Evolutionary conservation across 208 protist species (phyloP), one percentile per base, ranked within the genome.

Genomic region (Tritrichomonas musculus): DNA sequence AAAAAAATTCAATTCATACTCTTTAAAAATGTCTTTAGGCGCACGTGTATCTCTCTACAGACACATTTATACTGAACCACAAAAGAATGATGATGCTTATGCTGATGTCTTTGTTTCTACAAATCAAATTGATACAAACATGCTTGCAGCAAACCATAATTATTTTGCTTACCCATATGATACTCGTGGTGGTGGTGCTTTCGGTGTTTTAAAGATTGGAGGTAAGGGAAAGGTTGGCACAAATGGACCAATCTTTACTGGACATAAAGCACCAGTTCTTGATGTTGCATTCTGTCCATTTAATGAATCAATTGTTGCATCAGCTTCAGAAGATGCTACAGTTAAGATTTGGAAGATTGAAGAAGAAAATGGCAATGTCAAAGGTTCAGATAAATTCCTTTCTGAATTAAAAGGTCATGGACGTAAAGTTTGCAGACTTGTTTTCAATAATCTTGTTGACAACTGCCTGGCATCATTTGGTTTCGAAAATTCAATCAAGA

Each of bases 211-310:
- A 11, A 36, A 36, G 25, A 33, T 47, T 44, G 36, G 36, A 17
- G 69, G 69, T 4, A 44, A 44, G 9, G 69, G 69, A 13, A 77
- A 77, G 25, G 36, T 77, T 44, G 69, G 69, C 8, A 77, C 25
- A 36, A 77, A 4, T 11, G 17, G 8, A 17, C 36, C 69, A 77
- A 20, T 77, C 5, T 77, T 77, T 33, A 20, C 33, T 47, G 69
- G 69, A n/a, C 69, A 77, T 33, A 77, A 36, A 44, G 69, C 33
- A 11, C 33, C 33, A 44, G 69, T 77, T 44, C 25, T 77, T 77
- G 69, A 77, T 77, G 69, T 77, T 77, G 69, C 27, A 20, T 77
- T 77, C 69, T n/a, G 5, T 5, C 69, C 69, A 77, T 77, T 77
- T 20, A 44, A 36, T 44, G 69, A 77, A 4, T 17, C 39, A 5